Evolutionary conservation across 2,329 filamentous ascomycete genomes (phyloP), one percentile per base, ranked within the genome.

Genomic region (Graphilbum fragrans): DNA sequence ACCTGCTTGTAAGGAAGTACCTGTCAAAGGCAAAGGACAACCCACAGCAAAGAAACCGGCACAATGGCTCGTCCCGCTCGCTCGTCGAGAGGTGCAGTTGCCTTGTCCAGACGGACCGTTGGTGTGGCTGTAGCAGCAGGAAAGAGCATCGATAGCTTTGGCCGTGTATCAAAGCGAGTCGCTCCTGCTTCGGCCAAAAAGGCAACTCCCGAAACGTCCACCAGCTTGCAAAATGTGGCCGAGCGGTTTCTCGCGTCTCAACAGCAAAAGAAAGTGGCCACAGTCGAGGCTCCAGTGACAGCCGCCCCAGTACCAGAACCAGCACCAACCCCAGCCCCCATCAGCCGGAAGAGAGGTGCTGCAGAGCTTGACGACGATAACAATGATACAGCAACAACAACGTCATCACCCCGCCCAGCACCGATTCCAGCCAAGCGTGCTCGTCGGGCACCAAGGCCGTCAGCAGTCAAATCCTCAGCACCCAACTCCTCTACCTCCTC

Each of bases 241-340:
- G 46, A 54, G 37, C 53, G 55, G 38, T 46, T 49, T 25, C 48
- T 52, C n/a, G 49, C 58, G 27, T 65, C 67, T 49, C 63, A 64
- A 48, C 64, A 67, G 50, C 54, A 58, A 47, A 69, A 64, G 51
- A 57, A 62, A 2, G 55, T 61, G 22, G 49, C 52, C 22, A 35
- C 20, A 7, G 23, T 39, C 14, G 48, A 50, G 11, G 21, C 42
- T 16, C 17, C 16, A 2, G 9, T 12, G 29, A 25, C 19, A 10
- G 23, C 18, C 34, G 4, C 18, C 34, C n/a, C 35, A 16, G 16
- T 21, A 29, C 27, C 23, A 12, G 23, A 23, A 22, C 22, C 31
- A 5, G 9, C 27, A 34, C 22, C 20, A 23, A 20, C 20, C 4
- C 35, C 12, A 29, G 12, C 34, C 11, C 16, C 35, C 4, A 17